Base-by-base conservation (phyloP, 108 stramenopile species). In the Cyclostephanos invisitatus region DNA sequence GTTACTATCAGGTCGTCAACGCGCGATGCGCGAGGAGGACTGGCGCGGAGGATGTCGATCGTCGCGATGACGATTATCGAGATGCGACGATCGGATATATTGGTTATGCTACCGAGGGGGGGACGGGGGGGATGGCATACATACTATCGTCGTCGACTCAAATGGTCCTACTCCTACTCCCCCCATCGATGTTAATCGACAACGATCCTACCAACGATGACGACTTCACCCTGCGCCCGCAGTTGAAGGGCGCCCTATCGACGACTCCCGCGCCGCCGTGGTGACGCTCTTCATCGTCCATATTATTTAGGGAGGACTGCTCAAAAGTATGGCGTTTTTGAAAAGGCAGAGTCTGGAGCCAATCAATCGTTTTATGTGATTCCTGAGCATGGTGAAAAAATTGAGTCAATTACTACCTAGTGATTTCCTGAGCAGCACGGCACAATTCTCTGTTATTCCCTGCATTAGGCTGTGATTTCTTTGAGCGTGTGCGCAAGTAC, bases 91-190 rank as follows among this genome's bases (percentile, higher is more conserved):
- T 29, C 29, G 56, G 56, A 15, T 29, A 57, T 1, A 0, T 0
- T 32, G 3, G 32, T 32, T 4, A 2, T 32, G 4, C 28, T 11
- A 15, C 44, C 15, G 44, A 11, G 27, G 55, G 17, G 51, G 22
- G 8, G 7, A 21, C 32, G 24, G 28, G 36, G 21, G 27, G 18
- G 62, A 40, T 28, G 49, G 74, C 80, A 32, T 81, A 67, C 24
- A 62, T 51, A 42, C 63, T 81, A 25, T 81, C 80, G 6, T 70
- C 73, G 3, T 67, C 63, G 9, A 74, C 80, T 22, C 73, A 71
- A 21, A 27, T 81, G 53, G 60, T 65, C 24, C 80, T 81, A n/a
- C n/a, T n/a, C n/a, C n/a, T n/a, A 18, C 62, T 61, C 8, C 49
- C 74, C 27, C 21, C 25, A 32, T 29, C 47, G 60, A 12, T 24